Conservation (phyloP, 225 moss, liverwort and hornwort genomes). For the Bryoerythrophyllum caledonicum region DNA sequence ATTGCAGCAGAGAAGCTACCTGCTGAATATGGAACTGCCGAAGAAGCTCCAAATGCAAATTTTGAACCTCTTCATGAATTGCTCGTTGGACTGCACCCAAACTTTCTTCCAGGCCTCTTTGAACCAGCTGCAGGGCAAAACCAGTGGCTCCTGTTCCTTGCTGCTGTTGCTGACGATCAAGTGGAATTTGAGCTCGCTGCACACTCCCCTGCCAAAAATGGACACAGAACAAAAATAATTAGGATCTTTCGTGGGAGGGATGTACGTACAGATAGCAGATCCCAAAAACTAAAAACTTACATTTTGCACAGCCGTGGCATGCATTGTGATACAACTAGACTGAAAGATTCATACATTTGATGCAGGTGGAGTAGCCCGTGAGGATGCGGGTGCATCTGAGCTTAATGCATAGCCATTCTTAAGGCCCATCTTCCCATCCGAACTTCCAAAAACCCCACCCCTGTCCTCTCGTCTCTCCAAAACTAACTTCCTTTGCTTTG, state of each 20-base stretch:
- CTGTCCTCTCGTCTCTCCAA: too few relatives aligned
- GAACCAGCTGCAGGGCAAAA: conserved; percentile 75
- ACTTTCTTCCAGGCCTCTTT: too few relatives aligned
- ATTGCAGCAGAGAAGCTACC: conserved; percentile 45
- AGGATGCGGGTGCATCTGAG: too few relatives aligned
- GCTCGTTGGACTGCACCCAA: conserved; percentile 78
- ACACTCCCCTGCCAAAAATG: too few relatives aligned
- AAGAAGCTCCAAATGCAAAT: conserved; percentile 77
- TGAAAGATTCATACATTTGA: conserved; percentile 47
- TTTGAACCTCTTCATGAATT: conserved; percentile 82
- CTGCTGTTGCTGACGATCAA: conserved; percentile 53
- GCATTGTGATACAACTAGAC: background rate
- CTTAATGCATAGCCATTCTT: too few relatives aligned
- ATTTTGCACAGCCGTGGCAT: background rate
- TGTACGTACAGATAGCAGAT: background rate
- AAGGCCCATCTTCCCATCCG: conserved; percentile 40
- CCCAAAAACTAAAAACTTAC: too few relatives aligned
- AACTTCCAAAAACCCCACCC: conserved; percentile 27
- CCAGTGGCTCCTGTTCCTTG: conserved; percentile 58
- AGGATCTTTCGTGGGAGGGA: background rate
- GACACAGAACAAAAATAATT: background rate
- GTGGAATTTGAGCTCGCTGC: too few relatives aligned
- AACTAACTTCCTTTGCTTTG: too few relatives aligned
- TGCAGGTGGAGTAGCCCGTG: too few relatives aligned
- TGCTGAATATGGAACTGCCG: conserved; percentile 87